Evolutionary conservation across 2,329 filamentous ascomycete species (phyloP), one percentile per base, ranked within the genome.

Genomic region (Ophiostoma perfectum): DNA sequence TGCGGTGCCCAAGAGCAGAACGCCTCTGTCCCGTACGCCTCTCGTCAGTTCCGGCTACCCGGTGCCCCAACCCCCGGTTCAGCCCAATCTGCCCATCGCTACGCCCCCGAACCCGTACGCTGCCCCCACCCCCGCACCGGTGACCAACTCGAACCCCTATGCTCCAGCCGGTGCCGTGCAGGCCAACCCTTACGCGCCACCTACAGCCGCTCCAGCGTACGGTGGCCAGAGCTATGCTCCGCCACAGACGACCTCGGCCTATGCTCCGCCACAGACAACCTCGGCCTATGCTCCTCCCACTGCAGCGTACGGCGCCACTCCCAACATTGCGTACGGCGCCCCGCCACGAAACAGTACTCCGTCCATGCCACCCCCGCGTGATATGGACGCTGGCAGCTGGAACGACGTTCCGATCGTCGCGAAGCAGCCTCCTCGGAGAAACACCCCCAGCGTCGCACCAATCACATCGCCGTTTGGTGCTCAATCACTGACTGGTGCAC

Each of bases 341-440:
- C 75, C 77, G 14, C 76, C 81, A 66, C 86, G 90, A 71, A 87
- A 86, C 70, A 83, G 86, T 39, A 88, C 87, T 47, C 85, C 88
- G 16, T 83, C 86, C 4, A 45, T 66, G 12, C 83, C 87, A 55
- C 88, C 92, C 36, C 87, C 91, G 18, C 86, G 91, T 75, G 82
- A 69, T 87, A 89, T 88, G 75, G 89, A 90, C 72, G 88, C 89
- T 71, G 86, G 89, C 41, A 90, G 91, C 73, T 99, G 95, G 95
- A 99, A 99, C 74, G 95, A 99, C 78, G 90, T 96, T 66, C 95
- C 95, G 1, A 85, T 97, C 74, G 90, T 98, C 63, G 84, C 86
- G 63, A 92, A 94, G 80, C 81, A 85, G 67, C 84, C 90, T 14
- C 84, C 89, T 36, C 88, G 93, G 72, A 87, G 89, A 75, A 83